Percentiles rank a stretch among this genome's conserved stretches.
Evolutionary conservation across 2,329 filamentous ascomycete genomes (phyloP).

Genomic region (Paramyrothecium sp.): DNA sequence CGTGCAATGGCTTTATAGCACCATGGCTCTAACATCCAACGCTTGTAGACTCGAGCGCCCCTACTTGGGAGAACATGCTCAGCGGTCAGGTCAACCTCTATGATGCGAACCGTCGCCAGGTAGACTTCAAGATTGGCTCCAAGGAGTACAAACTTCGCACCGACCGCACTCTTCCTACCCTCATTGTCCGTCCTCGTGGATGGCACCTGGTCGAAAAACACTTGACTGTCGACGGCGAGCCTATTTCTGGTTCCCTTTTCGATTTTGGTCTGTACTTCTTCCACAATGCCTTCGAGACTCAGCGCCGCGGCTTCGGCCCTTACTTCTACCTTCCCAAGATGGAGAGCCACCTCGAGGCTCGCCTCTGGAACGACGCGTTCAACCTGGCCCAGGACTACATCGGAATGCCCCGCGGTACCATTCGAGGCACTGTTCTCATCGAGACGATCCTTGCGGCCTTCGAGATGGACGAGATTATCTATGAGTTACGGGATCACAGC

Average conservation of each 20-base stretch:
- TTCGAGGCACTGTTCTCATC: slow-evolving; percentile 92
- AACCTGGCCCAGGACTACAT: slow-evolving; percentile 94
- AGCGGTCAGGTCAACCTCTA: slow-evolving; percentile 97
- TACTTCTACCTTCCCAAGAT: slow-evolving; percentile 99
- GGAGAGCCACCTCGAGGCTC: slow-evolving; percentile 95
- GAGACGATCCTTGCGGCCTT: slow-evolving; percentile 98
- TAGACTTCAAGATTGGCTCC: slow-evolving; percentile 92
- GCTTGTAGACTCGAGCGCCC: slow-evolving; percentile 78
- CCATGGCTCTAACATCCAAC: not conserved
- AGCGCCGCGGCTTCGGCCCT: slow-evolving; percentile 80
- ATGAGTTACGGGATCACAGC: slow-evolving; percentile 95
- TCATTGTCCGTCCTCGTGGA: slow-evolving; percentile 91
- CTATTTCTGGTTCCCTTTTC: slow-evolving; percentile 88
- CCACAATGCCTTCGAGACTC: slow-evolving; percentile 91
- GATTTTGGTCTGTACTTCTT: slow-evolving; percentile 99
- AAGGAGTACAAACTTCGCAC: slow-evolving; percentile 98
- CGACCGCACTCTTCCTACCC: slow-evolving; percentile 79
- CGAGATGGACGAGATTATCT: slow-evolving; percentile 99
- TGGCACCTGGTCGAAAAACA: slow-evolving; percentile 99
- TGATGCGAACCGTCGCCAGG: slow-evolving; percentile 88
- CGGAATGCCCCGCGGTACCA: slow-evolving; percentile 84
- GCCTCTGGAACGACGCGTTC: slow-evolving; percentile 98
- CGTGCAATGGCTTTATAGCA: slow-evolving; percentile 7
- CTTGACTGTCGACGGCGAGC: slow-evolving; percentile 90
- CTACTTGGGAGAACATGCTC: slow-evolving; percentile 99